Evolutionary conservation across 1,284 basidiomycete species (phyloP).

Genomic region (Marasmius sp.): DNA sequence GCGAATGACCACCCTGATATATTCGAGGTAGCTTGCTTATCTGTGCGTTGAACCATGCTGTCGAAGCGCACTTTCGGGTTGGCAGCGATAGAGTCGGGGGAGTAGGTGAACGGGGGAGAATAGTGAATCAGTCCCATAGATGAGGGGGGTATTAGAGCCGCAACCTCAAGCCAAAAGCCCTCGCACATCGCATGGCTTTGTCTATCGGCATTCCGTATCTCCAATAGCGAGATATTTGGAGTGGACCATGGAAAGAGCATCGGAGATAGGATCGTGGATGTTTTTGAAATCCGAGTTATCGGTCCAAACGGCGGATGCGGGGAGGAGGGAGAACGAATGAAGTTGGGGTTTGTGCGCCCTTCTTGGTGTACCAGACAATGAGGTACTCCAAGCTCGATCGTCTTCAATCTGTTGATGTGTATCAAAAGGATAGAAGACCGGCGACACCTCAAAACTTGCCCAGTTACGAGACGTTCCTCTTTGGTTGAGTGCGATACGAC

Average conservation of each 20-base stretch:
- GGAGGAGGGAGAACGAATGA: conserved; percentile 90
- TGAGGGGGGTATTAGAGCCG: conserved; percentile 94
- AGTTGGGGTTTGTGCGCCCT: conserved; percentile 93
- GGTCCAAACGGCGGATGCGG: conserved; percentile 92
- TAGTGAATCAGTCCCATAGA: conserved; percentile 76
- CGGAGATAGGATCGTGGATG: conserved; percentile 91
- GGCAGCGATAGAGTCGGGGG: no score
- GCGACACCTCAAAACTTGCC: conserved; percentile 56
- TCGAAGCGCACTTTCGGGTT: no score
- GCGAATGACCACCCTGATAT: no score
- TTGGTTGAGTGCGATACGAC: conserved; percentile 94
- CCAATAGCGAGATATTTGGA: conserved; percentile 97
- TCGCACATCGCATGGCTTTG: conserved; percentile 90
- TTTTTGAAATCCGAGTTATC: conserved; percentile 86
- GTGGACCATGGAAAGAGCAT: conserved; percentile 97
- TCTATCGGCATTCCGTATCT: conserved; percentile 82
- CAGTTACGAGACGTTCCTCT: conserved; percentile 84
- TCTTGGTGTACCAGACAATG: conserved; percentile 95
- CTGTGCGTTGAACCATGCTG: no score
- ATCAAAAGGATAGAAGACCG: conserved; percentile 10
- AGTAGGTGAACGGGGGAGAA: conserved; percentile 95
- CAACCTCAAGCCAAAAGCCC: conserved; percentile 95
- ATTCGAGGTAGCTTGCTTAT: no score
- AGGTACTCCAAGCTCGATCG: conserved; percentile 94
- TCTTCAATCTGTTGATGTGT: conserved; percentile 72